These are phyloP conservation scores for Aspergillus taichungensis DNA, from an alignment of 495 filamentous ascomycete genomes.

Conservation along the genomic window DNA sequence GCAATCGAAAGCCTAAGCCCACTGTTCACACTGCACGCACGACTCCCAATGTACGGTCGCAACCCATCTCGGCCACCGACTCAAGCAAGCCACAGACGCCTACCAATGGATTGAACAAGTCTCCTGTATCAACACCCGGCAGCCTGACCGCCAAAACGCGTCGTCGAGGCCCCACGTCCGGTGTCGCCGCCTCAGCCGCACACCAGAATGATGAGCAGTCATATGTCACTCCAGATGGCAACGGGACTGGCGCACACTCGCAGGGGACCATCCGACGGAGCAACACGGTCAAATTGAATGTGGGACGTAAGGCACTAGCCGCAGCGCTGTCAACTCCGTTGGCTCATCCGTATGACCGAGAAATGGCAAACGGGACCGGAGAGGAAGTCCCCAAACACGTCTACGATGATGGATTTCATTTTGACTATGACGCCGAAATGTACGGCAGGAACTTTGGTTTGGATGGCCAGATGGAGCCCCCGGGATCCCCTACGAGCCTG, in stretches of 20 bases:
- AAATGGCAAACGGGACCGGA: constrained; percentile 1
- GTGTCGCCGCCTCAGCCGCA: background rate
- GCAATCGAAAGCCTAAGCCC: constrained; percentile 9
- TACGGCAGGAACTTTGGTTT: constrained; percentile 17
- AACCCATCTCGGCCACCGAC: background rate
- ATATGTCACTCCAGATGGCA: background rate
- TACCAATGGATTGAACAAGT: background rate
- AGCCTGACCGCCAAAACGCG: constrained; percentile 5
- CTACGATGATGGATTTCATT: constrained; percentile 7
- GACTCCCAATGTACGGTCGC: background rate
- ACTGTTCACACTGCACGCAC: constrained; percentile 1
- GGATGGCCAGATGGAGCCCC: constrained; percentile 18
- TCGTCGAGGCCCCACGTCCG: constrained; percentile 7
- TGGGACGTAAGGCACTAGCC: constrained; percentile 13
- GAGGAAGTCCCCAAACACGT: constrained; percentile 7
- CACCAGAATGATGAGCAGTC: background rate
- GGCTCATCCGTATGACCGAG: background rate
- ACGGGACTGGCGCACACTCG: background rate
- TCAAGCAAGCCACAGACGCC: background rate
- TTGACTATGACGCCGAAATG: constrained; percentile 16
- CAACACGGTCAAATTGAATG: constrained; percentile 12
- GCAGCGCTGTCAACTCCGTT: constrained; percentile 1
- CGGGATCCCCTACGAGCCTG: constrained; percentile 22
- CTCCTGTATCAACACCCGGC: constrained; percentile 1
- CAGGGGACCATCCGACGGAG: background rate